Evolutionary conservation across 2,329 filamentous ascomycete species (phyloP), one percentile per base, ranked within the genome.

Genomic region (Magnaporthiopsis incrustans): DNA sequence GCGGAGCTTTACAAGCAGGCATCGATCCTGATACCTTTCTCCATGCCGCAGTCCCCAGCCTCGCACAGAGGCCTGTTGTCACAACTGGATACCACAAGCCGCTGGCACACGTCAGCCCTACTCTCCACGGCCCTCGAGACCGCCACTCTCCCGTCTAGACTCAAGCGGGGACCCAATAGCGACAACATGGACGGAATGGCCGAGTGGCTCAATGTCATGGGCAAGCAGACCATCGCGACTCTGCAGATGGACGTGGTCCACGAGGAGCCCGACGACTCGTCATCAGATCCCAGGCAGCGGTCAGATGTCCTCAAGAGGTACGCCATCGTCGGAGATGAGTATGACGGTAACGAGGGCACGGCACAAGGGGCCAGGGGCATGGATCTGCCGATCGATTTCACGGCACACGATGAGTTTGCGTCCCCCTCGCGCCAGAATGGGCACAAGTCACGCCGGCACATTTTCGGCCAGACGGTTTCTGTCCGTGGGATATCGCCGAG

Each of bases 21-120:
- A 1, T 92, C 91, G 8, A 82, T 96, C 38, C 85, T 96, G 68
- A 81, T 96, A 27, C 94, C 94, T 4, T 78, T 97, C 26, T 80
- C 86, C 2, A 77, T 90, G 30, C 84, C 86, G 1, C n/a, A 27
- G 50, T 38, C 50, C 11, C 61, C n/a, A 12, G 32, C 32, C 32
- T 53, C 53, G 61, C 53, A 30, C 26, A 30, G 14, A 11, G n/a
- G 33, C 53, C 22, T 63, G 50, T 15, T n/a, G 22, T 53, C 44
- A n/a, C 32, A 8, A 11, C 68, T 95, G 18, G 84, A 93, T 69
- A 68, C 75, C 12, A 75, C 77, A 10, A 95, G 90, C 0, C 78
- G 82, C 64, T 99, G 95, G 95, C 87, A 96, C 70, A 85, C 85
- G 4, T 89, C 91, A 15, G 93, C 89, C 2, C 77, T 97, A 18